Percentiles rank a stretch among this genome's conserved stretches.
phyloP scores from a whole-genome alignment of 371 early-diverging fungal species.

The Mucor saturninus region DNA sequence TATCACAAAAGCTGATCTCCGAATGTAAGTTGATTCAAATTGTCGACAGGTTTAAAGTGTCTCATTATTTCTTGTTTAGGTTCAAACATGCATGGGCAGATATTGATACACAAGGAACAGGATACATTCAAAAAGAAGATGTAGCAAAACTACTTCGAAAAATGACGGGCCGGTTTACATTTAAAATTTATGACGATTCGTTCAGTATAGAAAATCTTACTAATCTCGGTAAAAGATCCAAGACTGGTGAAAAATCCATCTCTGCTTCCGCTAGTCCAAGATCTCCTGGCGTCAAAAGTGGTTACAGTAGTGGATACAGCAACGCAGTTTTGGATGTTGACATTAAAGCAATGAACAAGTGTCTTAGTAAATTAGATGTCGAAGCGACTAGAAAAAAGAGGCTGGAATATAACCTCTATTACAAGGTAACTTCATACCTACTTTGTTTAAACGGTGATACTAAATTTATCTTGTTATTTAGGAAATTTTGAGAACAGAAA shows the following conservation, averaged over 20 bases:
- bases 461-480: conserved; percentile 8
- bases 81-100: conserved; percentile 65
- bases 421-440: conserved; percentile 34
- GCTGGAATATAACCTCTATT: conserved; percentile 53
- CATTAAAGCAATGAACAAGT: conserved; percentile 28
- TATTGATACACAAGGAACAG: conserved; percentile 59
- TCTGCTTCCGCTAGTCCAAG: conserved; percentile 3
- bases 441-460: not conserved
- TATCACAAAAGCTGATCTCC: conserved; percentile 57
- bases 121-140: conserved; percentile 56
- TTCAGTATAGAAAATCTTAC: conserved; percentile 21
- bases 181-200: conserved; percentile 51
- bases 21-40: conserved; percentile 39
- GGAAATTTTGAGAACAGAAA: conserved; percentile 48
- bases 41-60: not conserved
- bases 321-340: conserved; percentile 20
- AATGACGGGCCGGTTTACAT: conserved; percentile 50
- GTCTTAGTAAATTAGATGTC: conserved; percentile 31
- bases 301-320: not conserved
- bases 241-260: not conserved
- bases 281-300: conserved; percentile 4
- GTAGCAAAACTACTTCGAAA: conserved; percentile 51
- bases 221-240: not conserved
- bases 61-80: conserved; percentile 19
- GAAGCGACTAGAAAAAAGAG: conserved; percentile 38